These are phyloP conservation scores for Venturia oleaginea DNA, from an alignment of 2,329 filamentous ascomycete genomes.

Conservation along the genomic window DNA sequence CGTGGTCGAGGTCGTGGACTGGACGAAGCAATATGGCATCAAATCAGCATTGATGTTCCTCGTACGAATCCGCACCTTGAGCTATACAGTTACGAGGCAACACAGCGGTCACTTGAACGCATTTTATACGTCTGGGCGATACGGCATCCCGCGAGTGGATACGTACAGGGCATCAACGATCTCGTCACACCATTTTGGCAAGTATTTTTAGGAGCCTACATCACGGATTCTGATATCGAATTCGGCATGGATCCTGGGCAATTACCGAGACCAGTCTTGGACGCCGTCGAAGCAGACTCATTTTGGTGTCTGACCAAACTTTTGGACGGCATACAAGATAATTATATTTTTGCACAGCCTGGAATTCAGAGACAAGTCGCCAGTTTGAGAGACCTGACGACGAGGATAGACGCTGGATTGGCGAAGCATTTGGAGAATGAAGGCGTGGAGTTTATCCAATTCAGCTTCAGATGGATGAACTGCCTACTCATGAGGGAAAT, in stretches of 20 bases:
- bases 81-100: slow-evolving; percentile 91
- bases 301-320: slow-evolving; percentile 98
- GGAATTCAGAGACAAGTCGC: slow-evolving; percentile 92
- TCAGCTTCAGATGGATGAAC: slow-evolving; percentile 99
- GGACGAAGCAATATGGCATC: slow-evolving; percentile 98
- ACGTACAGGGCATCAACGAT: slow-evolving; percentile 98
- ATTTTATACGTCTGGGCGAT: slow-evolving; percentile 98
- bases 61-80: slow-evolving; percentile 94
- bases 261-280: slow-evolving; percentile 77
- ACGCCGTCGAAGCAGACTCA: slow-evolving; percentile 93
- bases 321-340: slow-evolving; percentile 97
- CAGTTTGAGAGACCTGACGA: slow-evolving; percentile 79
- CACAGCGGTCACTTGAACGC: slow-evolving; percentile 84
- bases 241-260: slow-evolving; percentile 95
- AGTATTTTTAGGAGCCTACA: slow-evolving; percentile 89
- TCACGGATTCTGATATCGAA: slow-evolving; percentile 87
- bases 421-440: slow-evolving; percentile 85
- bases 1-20: slow-evolving; percentile 65
- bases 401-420: slow-evolving; percentile 73
- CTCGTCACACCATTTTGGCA: slow-evolving; percentile 97
- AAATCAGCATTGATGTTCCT: slow-evolving; percentile 97
- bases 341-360: slow-evolving; percentile 96
- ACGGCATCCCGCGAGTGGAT: slow-evolving; percentile 90
- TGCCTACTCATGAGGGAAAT: slow-evolving; percentile 97
- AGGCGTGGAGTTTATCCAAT: slow-evolving; percentile 96